Evolutionary conservation across 331 rosid species (phyloP), one percentile per base, ranked within the genome.

Genomic region (Ulmus americana): DNA sequence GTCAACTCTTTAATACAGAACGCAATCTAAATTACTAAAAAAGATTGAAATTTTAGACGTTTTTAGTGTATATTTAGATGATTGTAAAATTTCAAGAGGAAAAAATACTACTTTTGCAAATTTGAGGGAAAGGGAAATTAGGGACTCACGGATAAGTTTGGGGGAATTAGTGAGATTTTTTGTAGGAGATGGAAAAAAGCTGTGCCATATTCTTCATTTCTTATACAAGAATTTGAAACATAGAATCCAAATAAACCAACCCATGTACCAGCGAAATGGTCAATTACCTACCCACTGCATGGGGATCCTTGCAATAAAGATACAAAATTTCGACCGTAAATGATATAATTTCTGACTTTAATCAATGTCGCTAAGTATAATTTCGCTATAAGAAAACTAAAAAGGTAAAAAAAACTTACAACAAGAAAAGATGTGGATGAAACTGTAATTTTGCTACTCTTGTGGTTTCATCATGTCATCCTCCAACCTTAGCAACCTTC

Each of bases 401-500:
- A 28, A 62, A 39, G 0, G 10, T 7, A 22, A 46, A 45, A 45
- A 4, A 42, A 63, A 46, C 2, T 6, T 7, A 47, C 35, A 44
- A 10, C 2, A 16, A 63, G 55, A 41, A 57, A 6, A 7, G 18
- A 4, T 14, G 14, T 9, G 0, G 0, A 12, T 10, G 4, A 28
- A 28, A 28, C 35, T 28, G 35, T 28, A 28, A 28, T 10, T 35
- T 16, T 60, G 43, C 49, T 60, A 39, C 9, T 60, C 18, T 8
- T 16, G 8, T 7, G 8, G 13, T 7, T 61, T 45, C 7, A 55
- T 46, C 52, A 13, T n/a, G 22, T 84, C 81, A 91, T 74, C 82
- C 78, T 73, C 85, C 80, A 43, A 83, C 84, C 84, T 86, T 87
- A 8, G 98, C 98, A 49, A 92, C 97, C 77, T 89, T 92, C 72